Base-by-base conservation (phyloP, 495 filamentous ascomycete genomes). In the Penicillium fimorum region DNA sequence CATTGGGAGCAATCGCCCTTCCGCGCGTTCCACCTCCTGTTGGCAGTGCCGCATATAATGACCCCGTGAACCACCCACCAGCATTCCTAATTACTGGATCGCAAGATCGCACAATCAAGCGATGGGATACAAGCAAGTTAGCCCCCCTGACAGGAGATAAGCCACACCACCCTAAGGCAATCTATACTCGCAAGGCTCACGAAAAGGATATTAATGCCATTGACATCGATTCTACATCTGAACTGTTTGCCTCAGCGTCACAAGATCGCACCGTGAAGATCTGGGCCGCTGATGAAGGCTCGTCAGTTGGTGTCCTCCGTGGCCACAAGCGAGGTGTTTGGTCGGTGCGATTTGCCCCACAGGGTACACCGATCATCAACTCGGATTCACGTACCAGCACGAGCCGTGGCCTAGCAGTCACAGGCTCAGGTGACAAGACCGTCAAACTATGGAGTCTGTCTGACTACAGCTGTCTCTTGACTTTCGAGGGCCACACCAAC, bases 191-290 rank as follows among this genome's bases (percentile, higher is more conserved):
- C 33, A 90, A 96, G 72, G 95, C 94, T 2, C 94, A 99, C 70
- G 94, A 99, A 55, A 99, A 97, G 62, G 94, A 99, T 60, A 99
- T 99, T 75, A 99, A 99, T 61, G 91, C 94, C 5, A 77, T 99
- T 17, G 90, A 94, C 53, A 78, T 92, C 33, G 88, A 87, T 60
- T 81, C 85, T 24, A 77, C 79, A 13, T 81, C 81, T 13, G 77
- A 80, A 15, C 70, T 96, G 1, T 96, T 97, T 69, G 94, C 95
- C 12, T 96, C 92, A 0, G 94, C 94, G 35, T 97, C 93, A 11
- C 94, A 97, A 70, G 94, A 99, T 70, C 87, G 89, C 50, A 95
- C 91, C 0, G 91, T 96, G 57, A 97, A 97, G 75, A 96, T 99
- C 47, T 97, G 92, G 90, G 89, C 90, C 15, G 77, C 85, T 10